Evolutionary conservation across 495 filamentous ascomycete genomes (phyloP), one percentile per base, ranked within the genome.

Genomic region (Neurospora cerealis): DNA sequence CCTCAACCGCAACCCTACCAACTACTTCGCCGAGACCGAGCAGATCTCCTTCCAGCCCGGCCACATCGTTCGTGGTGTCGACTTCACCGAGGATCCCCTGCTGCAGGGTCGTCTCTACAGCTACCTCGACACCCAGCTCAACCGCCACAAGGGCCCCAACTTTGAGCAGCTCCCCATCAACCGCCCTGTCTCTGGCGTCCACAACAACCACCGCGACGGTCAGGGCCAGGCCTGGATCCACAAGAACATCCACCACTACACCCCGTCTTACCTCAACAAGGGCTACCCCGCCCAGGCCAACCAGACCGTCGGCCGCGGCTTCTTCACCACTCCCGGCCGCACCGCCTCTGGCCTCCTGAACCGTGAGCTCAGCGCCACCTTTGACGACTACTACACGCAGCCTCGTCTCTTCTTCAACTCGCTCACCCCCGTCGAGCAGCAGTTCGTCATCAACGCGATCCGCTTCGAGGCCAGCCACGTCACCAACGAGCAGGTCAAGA

Each of bases 21-120:
- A 94, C 82, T 94, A 91, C 84, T 94, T 94, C 79, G 91, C 92
- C 11, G 92, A 93, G 79, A 92, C 90, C 0, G 92, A 93, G 80
- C 91, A 93, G 79, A 81, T 88, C 77, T 90, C 90, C 88, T 88
- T 87, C 76, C 86, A 85, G 82, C 87, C 87, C 17, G 87, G 85
- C 6, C 87, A 89, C 75, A 85, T 94, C 72, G 90, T 93, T 41
- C 86, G 90, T 54, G 91, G 91, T 40, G 84, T 94, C 75, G 90
- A 93, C 79, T 93, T 93, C 79, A 86, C 88, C 71, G 90, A 93
- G 46, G 91, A 93, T 73, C 92, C 91, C 17, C 83, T 93, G 44
- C 88, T 94, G 21, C 90, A 93, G 76, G 91, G 90, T 54, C 91
- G 92, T 71, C 81, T 93, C 60, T 93, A 90, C 83, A 91, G 89